A percentile compares a stretch with the other conserved stretches of the same genome.
phyloP scores from a whole-genome alignment of 2,329 filamentous ascomycete species.

The Ilyonectria destructans region DNA sequence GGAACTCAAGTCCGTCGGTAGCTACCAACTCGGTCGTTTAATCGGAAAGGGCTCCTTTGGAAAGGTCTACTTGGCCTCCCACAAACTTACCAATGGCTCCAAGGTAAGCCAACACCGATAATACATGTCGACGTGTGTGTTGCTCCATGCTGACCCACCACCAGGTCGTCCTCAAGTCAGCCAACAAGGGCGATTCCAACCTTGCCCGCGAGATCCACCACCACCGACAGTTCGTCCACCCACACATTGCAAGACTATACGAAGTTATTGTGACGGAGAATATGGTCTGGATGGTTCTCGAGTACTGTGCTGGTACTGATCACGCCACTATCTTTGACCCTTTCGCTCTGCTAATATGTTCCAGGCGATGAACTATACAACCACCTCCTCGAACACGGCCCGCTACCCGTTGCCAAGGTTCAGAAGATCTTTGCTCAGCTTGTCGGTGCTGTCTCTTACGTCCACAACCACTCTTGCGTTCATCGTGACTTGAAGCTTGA shows the following conservation, averaged over 20 bases:
- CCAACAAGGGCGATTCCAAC: conserved; percentile 95
- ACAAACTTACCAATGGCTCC: conserved; percentile 98
- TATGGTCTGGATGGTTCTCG: conserved; percentile 95
- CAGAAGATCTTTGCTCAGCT: conserved; percentile 97
- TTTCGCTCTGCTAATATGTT: conserved; percentile 45
- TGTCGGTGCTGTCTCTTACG: conserved; percentile 94
- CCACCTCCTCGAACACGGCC: conserved; percentile 90
- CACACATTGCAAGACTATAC: conserved; percentile 96
- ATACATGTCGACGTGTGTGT: not conserved
- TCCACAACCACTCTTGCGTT: conserved; percentile 95
- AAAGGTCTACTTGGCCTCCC: conserved; percentile 95
- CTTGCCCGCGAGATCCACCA: conserved; percentile 98
- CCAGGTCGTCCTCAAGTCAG: conserved; percentile 97
- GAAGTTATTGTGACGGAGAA: conserved; percentile 98
- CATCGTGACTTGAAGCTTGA: conserved; percentile 98
- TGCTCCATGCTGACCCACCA: conserved; percentile 23
- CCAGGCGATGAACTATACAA: conserved; percentile 97
- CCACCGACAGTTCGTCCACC: conserved; percentile 97
- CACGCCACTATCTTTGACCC: too few relatives aligned
- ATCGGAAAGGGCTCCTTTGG: conserved; percentile 99
- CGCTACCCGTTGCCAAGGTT: conserved; percentile 87
- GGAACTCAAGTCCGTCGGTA: conserved; percentile 93
- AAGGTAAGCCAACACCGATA: conserved; percentile 74
- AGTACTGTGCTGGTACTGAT: conserved; percentile 88
- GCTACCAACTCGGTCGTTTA: conserved; percentile 91